These are phyloP conservation scores for Didymella pinodella DNA, from an alignment of 2,329 filamentous ascomycete genomes.

Conservation along the genomic window DNA sequence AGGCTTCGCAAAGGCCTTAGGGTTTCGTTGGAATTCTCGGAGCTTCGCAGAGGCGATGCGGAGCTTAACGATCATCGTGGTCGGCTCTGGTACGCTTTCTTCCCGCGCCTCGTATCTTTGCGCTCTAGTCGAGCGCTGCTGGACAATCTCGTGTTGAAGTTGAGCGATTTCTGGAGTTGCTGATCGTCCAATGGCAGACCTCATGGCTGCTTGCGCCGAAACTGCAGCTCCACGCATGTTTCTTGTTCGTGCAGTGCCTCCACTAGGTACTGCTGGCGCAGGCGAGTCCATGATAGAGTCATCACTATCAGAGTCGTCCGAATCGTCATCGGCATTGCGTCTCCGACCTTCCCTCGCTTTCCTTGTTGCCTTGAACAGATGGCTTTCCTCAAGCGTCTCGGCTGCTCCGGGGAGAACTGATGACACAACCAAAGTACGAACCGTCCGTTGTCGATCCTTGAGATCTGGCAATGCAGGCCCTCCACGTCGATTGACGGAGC, in stretches of 20 bases:
- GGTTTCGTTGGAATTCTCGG: slow-evolving; percentile 68
- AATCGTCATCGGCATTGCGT: slow-evolving; percentile 73
- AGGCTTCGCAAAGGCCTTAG: slow-evolving; percentile 54
- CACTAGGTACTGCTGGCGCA: slow-evolving; percentile 70
- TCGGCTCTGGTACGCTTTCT: slow-evolving; percentile 74
- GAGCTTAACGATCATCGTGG: slow-evolving; percentile 73
- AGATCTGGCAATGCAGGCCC: slow-evolving; percentile 94
- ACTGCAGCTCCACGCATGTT: slow-evolving; percentile 89
- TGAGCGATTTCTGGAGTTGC: slow-evolving; percentile 82
- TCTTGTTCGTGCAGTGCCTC: slow-evolving; percentile 83
- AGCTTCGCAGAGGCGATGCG: slow-evolving; percentile 76
- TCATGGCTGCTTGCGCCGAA: slow-evolving; percentile 85
- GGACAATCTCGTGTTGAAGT: slow-evolving; percentile 68
- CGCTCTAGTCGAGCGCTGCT: slow-evolving; percentile 73
- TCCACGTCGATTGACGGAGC: slow-evolving; percentile 90
- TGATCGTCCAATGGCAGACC: slow-evolving; percentile 76
- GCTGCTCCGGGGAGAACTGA: slow-evolving; percentile 90
- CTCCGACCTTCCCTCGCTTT: slow-evolving; percentile 61
- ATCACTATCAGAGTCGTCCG: slow-evolving; percentile 91
- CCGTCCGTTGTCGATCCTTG: slow-evolving; percentile 91
- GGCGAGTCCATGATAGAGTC: slow-evolving; percentile 89
- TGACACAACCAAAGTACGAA: slow-evolving; percentile 90
- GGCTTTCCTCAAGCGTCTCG: slow-evolving; percentile 79
- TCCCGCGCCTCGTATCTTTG: slow-evolving; percentile 73
- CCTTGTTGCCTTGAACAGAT: slow-evolving; percentile 75